These are phyloP conservation scores for Sphaerostilbella broomeana DNA, from an alignment of 2,329 filamentous ascomycete species.

Conservation along the genomic window DNA sequence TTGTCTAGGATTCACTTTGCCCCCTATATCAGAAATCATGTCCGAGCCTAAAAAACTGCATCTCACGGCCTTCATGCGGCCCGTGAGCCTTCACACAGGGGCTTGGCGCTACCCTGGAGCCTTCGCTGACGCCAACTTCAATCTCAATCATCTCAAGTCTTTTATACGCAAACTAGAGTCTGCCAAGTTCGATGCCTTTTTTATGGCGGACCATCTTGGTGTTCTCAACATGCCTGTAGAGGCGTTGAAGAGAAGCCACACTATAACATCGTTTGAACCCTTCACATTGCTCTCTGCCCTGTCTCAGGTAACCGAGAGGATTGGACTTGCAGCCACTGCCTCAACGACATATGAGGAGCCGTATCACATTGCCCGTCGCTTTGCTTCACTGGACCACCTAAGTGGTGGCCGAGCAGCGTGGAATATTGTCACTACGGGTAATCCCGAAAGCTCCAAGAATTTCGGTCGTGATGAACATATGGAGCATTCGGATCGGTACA, in stretches of 20 bases:
- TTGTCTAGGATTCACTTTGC: neutral
- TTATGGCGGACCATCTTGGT: constrained; percentile 49
- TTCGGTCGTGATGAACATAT: constrained; percentile 45
- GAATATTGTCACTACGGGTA: constrained; percentile 49
- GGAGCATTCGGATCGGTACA: constrained; percentile 43
- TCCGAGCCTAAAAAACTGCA: constrained; percentile 35
- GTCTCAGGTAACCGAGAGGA: constrained; percentile 40
- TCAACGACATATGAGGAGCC: constrained; percentile 49
- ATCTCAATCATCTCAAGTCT: constrained; percentile 43
- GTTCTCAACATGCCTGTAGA: constrained; percentile 52
- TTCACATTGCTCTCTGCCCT: constrained; percentile 47
- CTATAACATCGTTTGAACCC: constrained; percentile 51
- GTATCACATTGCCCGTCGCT: constrained; percentile 47
- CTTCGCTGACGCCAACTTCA: constrained; percentile 53
- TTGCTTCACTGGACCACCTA: constrained; percentile 48
- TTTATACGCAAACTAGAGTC: constrained; percentile 49
- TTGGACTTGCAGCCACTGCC: constrained; percentile 47
- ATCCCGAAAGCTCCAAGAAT: constrained; percentile 46
- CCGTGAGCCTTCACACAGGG: constrained; percentile 48
- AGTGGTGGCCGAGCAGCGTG: constrained; percentile 44
- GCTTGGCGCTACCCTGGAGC: constrained; percentile 51
- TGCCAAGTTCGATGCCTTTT: constrained; percentile 51
- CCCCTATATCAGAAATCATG: constrained; percentile 9
- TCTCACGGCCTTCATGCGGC: constrained; percentile 54
- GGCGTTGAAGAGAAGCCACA: constrained; percentile 50